Percentiles rank a stretch among this genome's conserved stretches.
Evolutionary conservation across 768 basidiomycete genomes (phyloP).

Genomic region (Pisolithus microcarpus): DNA sequence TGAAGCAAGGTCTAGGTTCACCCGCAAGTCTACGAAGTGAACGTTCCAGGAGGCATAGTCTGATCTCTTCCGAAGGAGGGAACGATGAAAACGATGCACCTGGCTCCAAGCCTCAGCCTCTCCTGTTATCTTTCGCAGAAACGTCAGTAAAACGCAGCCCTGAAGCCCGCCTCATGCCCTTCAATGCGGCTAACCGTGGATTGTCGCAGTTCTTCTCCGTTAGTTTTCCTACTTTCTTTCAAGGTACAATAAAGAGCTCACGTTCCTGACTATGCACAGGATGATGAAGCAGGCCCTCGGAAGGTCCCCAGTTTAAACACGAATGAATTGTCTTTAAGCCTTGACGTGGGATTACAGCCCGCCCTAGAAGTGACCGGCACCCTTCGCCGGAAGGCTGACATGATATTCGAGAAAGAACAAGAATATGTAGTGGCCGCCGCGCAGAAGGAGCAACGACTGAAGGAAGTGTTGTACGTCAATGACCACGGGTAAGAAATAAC

Average conservation of each 20-base stretch:
- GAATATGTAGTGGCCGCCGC: slow-evolving; percentile 42
- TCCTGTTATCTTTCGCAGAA: slow-evolving; percentile 46
- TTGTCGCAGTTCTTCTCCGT: slow-evolving; percentile 33
- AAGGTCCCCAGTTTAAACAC: slow-evolving; percentile 18
- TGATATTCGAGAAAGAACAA: slow-evolving; percentile 77
- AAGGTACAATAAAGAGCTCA: slow-evolving; percentile 8
- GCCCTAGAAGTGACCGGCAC: slow-evolving; percentile 48
- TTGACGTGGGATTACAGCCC: slow-evolving; percentile 56
- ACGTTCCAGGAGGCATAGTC: slow-evolving; percentile 26
- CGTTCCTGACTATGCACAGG: slow-evolving; percentile 9
- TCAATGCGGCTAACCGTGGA: slow-evolving; percentile 21
- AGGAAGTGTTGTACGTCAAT: slow-evolving; percentile 58
- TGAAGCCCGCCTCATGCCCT: slow-evolving; percentile 12
- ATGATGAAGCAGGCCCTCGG: slow-evolving; percentile 19
- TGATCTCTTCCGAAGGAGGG: slow-evolving; percentile 27
- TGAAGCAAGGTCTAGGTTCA: slow-evolving; percentile 23
- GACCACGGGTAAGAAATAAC: slow-evolving; percentile 55
- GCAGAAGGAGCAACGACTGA: slow-evolving; percentile 18
- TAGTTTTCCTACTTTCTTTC: slow-evolving; percentile 5
- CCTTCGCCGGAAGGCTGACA: slow-evolving; percentile 54
- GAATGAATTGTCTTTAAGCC: slow-evolving; percentile 51
- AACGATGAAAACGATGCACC: slow-evolving; percentile 29
- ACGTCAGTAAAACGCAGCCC: slow-evolving; percentile 26
- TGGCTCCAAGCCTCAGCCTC: slow-evolving; percentile 22
- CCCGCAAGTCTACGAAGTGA: slow-evolving; percentile 16